A percentile compares a stretch with the other conserved stretches of the same genome.
These are phyloP conservation scores for Backusella sp. DNA, from an alignment of 192 early-diverging fungal species.

Conservation along the genomic window DNA sequence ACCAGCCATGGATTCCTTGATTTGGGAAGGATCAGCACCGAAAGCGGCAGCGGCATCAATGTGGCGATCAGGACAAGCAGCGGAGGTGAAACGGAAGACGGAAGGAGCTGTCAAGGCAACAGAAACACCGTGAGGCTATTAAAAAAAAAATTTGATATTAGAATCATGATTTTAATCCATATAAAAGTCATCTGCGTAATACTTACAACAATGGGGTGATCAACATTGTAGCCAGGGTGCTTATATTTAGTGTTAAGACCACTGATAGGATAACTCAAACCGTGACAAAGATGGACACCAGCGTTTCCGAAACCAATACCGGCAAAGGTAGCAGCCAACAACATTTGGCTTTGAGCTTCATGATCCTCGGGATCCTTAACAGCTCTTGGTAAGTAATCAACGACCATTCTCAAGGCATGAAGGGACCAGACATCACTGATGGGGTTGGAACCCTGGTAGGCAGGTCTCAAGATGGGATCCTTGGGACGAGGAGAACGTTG, in stretches of 20 bases:
- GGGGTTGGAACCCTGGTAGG: constrained; percentile 92
- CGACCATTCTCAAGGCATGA: constrained; percentile 76
- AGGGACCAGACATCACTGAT: constrained; percentile 91
- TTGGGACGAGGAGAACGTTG: constrained; percentile 72
- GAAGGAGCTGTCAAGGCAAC: constrained; percentile 91
- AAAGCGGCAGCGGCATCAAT: constrained; percentile 78
- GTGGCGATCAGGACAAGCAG: constrained; percentile 82
- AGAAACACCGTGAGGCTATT: constrained; percentile 62
- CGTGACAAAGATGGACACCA: constrained; percentile 86
- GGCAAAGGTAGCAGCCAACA: constrained; percentile 86
- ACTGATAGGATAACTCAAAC: constrained; percentile 84
- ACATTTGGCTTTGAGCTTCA: constrained; percentile 79
- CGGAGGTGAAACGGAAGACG: constrained; percentile 82
- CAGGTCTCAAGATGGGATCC: constrained; percentile 82
- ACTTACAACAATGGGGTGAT: constrained; percentile 68
- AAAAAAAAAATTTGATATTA: not conserved
- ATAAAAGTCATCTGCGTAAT: not conserved
- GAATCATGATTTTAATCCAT: not conserved
- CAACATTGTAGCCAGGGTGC: constrained; percentile 77
- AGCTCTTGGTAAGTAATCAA: constrained; percentile 73
- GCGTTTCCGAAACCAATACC: constrained; percentile 52
- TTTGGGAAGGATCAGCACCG: constrained; percentile 64
- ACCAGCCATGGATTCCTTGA: constrained; percentile 71
- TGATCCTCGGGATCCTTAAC: constrained; percentile 67
- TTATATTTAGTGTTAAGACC: constrained; percentile 81